phyloP scores from a whole-genome alignment of 352 stramenopile species.

The Pythium aristosporum region DNA sequence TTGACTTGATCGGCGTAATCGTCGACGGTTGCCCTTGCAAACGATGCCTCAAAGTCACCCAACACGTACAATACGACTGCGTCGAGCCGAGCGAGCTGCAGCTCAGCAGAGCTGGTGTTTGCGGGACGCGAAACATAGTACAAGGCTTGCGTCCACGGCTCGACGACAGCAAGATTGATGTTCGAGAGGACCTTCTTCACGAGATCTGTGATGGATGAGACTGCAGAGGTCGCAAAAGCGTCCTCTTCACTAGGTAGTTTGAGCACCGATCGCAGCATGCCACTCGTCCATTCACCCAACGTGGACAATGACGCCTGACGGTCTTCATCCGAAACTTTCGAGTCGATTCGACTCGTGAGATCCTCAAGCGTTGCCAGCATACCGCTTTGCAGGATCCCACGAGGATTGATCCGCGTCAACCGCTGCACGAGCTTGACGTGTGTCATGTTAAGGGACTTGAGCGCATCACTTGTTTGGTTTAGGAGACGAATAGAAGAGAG shows the following conservation, averaged over 20 bases:
- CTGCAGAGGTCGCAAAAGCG: slow-evolving; percentile 17
- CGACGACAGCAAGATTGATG: slow-evolving; percentile 54
- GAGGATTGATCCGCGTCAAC: slow-evolving; percentile 43
- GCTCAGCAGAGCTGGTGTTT: slow-evolving; percentile 9
- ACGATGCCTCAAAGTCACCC: slow-evolving; percentile 54
- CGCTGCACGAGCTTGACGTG: slow-evolving; percentile 51
- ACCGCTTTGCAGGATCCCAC: slow-evolving; percentile 31
- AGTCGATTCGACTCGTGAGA: slow-evolving; percentile 39
- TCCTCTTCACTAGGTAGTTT: slow-evolving; percentile 31
- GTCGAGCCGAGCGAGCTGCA: slow-evolving; percentile 29
- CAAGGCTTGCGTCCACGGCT: slow-evolving; percentile 59
- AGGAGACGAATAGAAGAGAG: slow-evolving; percentile 58
- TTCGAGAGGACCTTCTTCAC: slow-evolving; percentile 48
- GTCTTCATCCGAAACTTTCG: slow-evolving; percentile 53
- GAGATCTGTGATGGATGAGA: slow-evolving; percentile 28
- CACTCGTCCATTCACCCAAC: slow-evolving; percentile 49
- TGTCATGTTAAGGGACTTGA: slow-evolving; percentile 36
- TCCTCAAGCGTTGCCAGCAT: slow-evolving; percentile 29
- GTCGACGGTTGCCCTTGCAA: slow-evolving; percentile 51
- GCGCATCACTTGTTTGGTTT: slow-evolving; percentile 42
- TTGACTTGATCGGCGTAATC: slow-evolving; percentile 77
- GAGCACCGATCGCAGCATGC: slow-evolving; percentile 40
- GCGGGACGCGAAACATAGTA: slow-evolving; percentile 47
- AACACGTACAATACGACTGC: slow-evolving; percentile 37
- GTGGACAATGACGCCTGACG: slow-evolving; percentile 57